A percentile compares a stretch with the other conserved stretches of the same genome.
Conservation (phyloP, 192 early-diverging fungal species). For the Backusella liffmaniae region DNA sequence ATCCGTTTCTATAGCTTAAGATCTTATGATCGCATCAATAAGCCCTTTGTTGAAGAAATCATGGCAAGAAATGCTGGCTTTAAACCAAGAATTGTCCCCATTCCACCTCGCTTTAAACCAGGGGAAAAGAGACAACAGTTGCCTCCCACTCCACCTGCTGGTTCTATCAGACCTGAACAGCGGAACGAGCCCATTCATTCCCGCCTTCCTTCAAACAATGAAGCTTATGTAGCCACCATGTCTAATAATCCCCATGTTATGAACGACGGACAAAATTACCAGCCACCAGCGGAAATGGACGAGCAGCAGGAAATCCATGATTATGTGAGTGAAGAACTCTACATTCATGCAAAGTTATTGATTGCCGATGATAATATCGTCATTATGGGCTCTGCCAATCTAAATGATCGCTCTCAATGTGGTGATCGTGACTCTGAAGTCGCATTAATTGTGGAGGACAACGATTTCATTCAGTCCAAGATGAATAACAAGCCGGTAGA, state of each 20-base stretch:
- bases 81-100: constrained; percentile 4
- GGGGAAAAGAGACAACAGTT: background rate
- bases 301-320: constrained; percentile 25
- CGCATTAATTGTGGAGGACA: constrained; percentile 78
- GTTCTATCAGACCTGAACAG: constrained; percentile 10
- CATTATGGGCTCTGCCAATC: constrained; percentile 85
- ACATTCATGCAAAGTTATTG: constrained; percentile 86
- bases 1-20: constrained; percentile 79
- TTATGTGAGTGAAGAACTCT: constrained; percentile 80
- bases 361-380: constrained; percentile 85
- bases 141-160: constrained; percentile 19
- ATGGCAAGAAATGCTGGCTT: constrained; percentile 25
- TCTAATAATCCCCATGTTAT: background rate
- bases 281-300: background rate
- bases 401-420: constrained; percentile 87
- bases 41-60: constrained; percentile 11
- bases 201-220: background rate
- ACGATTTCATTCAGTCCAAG: constrained; percentile 56
- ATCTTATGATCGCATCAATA: constrained; percentile 70
- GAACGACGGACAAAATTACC: background rate
- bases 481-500: constrained; percentile 69
- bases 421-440: constrained; percentile 88
- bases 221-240: background rate
- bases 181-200: background rate
- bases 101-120: constrained; percentile 20